Conservation (phyloP, 495 filamentous ascomycete species). For the Daldinia vernicosa region DNA sequence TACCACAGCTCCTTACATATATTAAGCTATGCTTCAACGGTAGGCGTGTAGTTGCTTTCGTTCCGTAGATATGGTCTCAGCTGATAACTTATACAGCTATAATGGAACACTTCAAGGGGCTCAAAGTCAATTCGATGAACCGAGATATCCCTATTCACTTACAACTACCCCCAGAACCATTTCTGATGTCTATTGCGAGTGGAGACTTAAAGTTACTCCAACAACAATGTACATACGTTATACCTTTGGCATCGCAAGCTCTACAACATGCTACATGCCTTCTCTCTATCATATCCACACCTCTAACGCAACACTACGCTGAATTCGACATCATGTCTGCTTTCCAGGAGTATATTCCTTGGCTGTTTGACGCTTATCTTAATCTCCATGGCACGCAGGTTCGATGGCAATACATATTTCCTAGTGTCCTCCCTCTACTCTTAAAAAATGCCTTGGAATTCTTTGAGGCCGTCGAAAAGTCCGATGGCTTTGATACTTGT, state of each 20-base stretch:
- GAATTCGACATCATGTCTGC: constrained; percentile 28
- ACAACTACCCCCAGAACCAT: constrained; percentile 35
- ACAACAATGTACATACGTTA: constrained; percentile 40
- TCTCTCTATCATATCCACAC: constrained; percentile 47
- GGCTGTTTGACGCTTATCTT: constrained; percentile 51
- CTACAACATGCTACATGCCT: constrained; percentile 46
- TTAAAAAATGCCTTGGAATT: constrained; percentile 45
- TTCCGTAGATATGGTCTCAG: constrained; percentile 18
- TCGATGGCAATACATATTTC: constrained; percentile 41
- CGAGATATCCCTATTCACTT: constrained; percentile 33
- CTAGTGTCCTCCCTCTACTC: constrained; percentile 33
- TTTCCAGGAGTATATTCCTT: constrained; percentile 46
- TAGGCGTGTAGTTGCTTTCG: constrained; percentile 37
- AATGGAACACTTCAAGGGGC: constrained; percentile 16
- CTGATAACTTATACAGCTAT: constrained; percentile 33
- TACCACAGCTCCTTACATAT: constrained; percentile 53
- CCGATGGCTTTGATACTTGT: constrained; percentile 28
- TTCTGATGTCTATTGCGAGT: constrained; percentile 21
- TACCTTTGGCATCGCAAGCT: constrained; percentile 38
- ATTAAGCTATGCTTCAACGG: constrained; percentile 53
- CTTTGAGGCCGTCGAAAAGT: constrained; percentile 19
- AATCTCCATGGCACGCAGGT: constrained; percentile 42
- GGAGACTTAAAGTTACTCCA: constrained; percentile 23
- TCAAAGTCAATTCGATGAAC: constrained; percentile 19
- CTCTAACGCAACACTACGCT: constrained; percentile 32